Base-by-base conservation (phyloP, 306 rosid species). In the Nissolia schottii region DNA sequence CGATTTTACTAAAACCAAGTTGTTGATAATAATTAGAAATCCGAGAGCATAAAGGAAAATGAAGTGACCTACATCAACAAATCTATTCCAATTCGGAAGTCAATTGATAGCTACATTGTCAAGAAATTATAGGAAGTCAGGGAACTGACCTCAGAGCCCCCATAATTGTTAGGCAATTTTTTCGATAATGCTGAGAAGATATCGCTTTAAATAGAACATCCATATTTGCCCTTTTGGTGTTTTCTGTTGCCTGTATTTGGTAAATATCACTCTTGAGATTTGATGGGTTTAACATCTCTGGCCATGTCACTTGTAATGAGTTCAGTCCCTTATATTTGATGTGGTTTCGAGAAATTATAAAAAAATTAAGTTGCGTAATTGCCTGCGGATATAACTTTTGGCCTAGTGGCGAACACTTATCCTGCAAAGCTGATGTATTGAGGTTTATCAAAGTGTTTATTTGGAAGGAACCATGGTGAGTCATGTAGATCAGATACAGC, bases 11-110 rank as follows among this genome's bases (percentile, higher is more conserved):
- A 32, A 59, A 60, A 48, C 43, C 49, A 19, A 64, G 15, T 59
- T 73, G 55, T 25, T 9, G 40, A 19, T 45, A 53, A 66, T 49
- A 38, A 50, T 66, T 58, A 18, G 32, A 67, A 31, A 13, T 59
- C 58, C 64, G 19, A 40, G 19, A 40, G 37, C 32, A 10, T 46
- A 54, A 15, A 29, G 28, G 61, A 80, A 41, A 75, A 50, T 68
- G 73, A 64, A 71, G 59, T 73, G 62, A 84, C 77, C 67, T 38
- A 34, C 24, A 62, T 50, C 67, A 34, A n/a, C 19, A 58, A 8
- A 61, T 32, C 59, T n/a, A 60, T 16, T 31, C 6, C 32, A 55
- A 37, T 25, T 40, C 14, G 37, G 4, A 49, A 49, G 82, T 80
- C 84, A 80, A 67, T 58, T 32, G 20, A 27, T 35, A 59, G 69